These are phyloP conservation scores for Truncatella angustata DNA, from an alignment of 2,329 filamentous ascomycete genomes.

Conservation along the genomic window DNA sequence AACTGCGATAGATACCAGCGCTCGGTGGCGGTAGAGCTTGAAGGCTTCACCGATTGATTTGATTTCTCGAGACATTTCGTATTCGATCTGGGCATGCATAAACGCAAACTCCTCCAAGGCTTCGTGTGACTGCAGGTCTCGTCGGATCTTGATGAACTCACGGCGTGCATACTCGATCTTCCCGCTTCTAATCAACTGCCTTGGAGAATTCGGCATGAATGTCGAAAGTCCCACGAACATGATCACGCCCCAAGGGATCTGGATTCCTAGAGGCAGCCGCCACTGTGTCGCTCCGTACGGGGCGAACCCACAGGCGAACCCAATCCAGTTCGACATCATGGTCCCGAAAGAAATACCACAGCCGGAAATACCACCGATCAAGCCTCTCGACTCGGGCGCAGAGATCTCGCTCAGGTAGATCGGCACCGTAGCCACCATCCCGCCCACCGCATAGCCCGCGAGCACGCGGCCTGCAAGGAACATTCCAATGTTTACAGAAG, in stretches of 20 bases:
- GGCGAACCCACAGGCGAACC: slow-evolving; percentile 52
- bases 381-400: slow-evolving; percentile 43
- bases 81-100: slow-evolving; percentile 55
- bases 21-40: slow-evolving; percentile 47
- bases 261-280: slow-evolving; percentile 52
- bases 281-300: slow-evolving; percentile 52
- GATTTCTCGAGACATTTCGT: slow-evolving; percentile 55
- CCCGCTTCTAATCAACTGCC: slow-evolving; percentile 49
- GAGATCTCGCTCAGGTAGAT: slow-evolving; percentile 56
- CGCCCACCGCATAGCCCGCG: slow-evolving; percentile 42
- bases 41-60: slow-evolving; percentile 51
- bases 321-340: slow-evolving; percentile 57
- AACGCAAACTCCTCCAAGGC: slow-evolving; percentile 49
- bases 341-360: slow-evolving; percentile 55
- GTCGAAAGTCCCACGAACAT: slow-evolving; percentile 52
- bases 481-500: slow-evolving; percentile 53
- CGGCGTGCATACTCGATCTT: slow-evolving; percentile 44
- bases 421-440: slow-evolving; percentile 49
- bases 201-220: slow-evolving; percentile 56
- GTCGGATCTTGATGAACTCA: slow-evolving; percentile 47
- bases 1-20: slow-evolving; percentile 52
- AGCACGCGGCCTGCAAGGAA: slow-evolving; percentile 48
- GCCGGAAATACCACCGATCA: slow-evolving; percentile 53
- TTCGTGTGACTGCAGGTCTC: slow-evolving; percentile 41
- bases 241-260: slow-evolving; percentile 55